Evolutionary conservation across 176 grass and related monocot genomes (phyloP).

Genomic region (Hyparrhenia diplandra): DNA sequence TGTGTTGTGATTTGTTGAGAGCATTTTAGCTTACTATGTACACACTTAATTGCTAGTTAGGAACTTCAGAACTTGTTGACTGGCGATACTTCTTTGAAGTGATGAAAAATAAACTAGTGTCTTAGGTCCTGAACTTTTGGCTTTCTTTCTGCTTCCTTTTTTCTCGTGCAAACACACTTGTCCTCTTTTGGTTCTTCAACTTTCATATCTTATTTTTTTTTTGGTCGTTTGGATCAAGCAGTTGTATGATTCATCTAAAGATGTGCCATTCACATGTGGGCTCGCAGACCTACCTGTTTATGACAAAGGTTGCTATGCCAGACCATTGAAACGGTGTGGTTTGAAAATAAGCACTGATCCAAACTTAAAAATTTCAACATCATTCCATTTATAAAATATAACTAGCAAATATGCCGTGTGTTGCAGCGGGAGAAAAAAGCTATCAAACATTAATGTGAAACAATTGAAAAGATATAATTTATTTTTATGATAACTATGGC

Average conservation of each 20-base stretch:
- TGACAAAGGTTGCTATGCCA: not conserved
- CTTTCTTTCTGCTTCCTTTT: not conserved
- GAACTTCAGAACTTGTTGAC: not conserved
- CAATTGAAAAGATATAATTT: not conserved
- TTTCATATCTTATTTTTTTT: not conserved
- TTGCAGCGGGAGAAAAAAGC: not conserved
- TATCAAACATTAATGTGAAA: not conserved
- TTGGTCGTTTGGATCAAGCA: not conserved
- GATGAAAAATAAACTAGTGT: not conserved
- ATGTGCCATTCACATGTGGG: not conserved
- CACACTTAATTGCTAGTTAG: not conserved
- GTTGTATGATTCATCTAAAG: not conserved
- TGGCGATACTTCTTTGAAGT: not conserved
- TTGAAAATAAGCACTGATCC: not conserved
- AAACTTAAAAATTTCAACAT: not conserved
- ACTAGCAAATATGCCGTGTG: not conserved
- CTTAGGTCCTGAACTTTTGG: not conserved
- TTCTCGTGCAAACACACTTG: not conserved
- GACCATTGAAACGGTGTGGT: not conserved
- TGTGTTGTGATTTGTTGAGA: conserved; percentile 8
- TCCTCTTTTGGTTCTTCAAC: not conserved
- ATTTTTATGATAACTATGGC: not conserved
- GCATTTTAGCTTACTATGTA: not conserved
- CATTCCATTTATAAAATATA: not conserved
- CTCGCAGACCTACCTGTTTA: not conserved